Evolutionary conservation across 225 moss, liverwort and hornwort genomes (phyloP).

Genomic region (Takakia lepidozioides): DNA sequence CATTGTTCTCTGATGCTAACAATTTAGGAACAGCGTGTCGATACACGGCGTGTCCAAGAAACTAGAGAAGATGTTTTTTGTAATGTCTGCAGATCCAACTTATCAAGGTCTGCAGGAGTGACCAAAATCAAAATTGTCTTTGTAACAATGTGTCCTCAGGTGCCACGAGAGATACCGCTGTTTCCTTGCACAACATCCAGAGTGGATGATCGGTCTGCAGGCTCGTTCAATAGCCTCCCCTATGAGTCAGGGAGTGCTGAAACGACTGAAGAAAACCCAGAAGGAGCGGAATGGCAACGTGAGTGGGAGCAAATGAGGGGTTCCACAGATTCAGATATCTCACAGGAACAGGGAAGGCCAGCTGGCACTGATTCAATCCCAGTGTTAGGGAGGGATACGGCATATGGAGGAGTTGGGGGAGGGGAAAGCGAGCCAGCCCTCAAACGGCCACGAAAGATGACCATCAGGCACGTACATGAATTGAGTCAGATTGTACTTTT

Average conservation of each 20-base stretch:
- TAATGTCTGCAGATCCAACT: no score
- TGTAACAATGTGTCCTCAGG: no score
- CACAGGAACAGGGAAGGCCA: conserved; percentile 22
- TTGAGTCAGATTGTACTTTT: neutral
- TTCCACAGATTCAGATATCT: conserved; percentile 26
- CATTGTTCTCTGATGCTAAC: conserved; percentile 2
- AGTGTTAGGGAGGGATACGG: neutral
- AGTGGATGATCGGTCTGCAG: conserved; percentile 22
- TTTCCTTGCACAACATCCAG: conserved; percentile 41
- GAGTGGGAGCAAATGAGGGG: conserved; percentile 12
- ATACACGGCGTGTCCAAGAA: no score
- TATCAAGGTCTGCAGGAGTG: no score
- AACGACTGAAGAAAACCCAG: conserved; percentile 8
- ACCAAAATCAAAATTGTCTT: no score
- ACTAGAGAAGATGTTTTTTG: no score
- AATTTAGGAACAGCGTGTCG: no score
- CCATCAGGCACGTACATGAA: conserved; percentile 17
- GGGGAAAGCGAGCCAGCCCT: conserved; percentile 18
- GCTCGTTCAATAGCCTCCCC: conserved; percentile 15
- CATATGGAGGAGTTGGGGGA: no score
- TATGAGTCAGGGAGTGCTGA: conserved; percentile 13
- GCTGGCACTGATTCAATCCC: neutral
- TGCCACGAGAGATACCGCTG: conserved; percentile 33
- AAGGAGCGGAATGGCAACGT: conserved; percentile 5
- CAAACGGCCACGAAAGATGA: conserved; percentile 38